Evolutionary conservation across 2,329 filamentous ascomycete species (phyloP).

Genomic region (Grosmannia serpens): DNA sequence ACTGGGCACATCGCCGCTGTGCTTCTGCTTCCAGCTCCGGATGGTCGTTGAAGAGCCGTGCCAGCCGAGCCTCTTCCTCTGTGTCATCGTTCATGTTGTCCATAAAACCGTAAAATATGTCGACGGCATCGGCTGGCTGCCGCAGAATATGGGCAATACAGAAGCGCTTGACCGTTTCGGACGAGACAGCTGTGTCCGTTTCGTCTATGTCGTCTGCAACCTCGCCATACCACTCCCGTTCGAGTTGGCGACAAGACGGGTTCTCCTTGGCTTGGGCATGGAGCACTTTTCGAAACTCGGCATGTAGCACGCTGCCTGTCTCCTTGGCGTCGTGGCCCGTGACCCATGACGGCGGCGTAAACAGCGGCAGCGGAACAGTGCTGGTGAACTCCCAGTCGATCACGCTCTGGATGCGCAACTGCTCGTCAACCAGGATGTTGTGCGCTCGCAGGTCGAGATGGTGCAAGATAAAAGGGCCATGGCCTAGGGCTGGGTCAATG

Average conservation of each 20-base stretch:
- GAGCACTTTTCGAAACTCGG: neutral
- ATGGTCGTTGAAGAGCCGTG: neutral
- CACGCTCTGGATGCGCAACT: constrained; percentile 14
- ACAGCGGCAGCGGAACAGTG: constrained; percentile 7
- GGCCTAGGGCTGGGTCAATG: neutral
- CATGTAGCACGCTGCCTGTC: neutral
- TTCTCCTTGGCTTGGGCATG: neutral
- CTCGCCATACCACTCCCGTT: constrained; percentile 3
- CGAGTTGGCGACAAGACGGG: neutral
- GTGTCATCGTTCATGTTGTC: neutral
- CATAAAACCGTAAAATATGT: constrained; percentile 1
- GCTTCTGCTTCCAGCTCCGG: neutral
- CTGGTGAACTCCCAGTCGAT: constrained; percentile 19
- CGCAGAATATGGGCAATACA: constrained; percentile 2
- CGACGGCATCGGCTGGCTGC: constrained; percentile 1
- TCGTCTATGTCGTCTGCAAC: neutral
- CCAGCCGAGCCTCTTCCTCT: neutral
- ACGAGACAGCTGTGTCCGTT: neutral
- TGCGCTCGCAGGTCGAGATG: constrained; percentile 14
- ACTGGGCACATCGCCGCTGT: neutral
- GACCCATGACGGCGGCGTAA: constrained; percentile 11
- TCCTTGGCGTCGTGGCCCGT: constrained; percentile 4
- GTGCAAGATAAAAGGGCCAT: constrained; percentile 13
- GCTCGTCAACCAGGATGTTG: constrained; percentile 17
- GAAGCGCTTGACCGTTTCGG: neutral